These are phyloP conservation scores for Endoconidiophora polonica DNA, from an alignment of 2,329 filamentous ascomycete species.

Conservation along the genomic window DNA sequence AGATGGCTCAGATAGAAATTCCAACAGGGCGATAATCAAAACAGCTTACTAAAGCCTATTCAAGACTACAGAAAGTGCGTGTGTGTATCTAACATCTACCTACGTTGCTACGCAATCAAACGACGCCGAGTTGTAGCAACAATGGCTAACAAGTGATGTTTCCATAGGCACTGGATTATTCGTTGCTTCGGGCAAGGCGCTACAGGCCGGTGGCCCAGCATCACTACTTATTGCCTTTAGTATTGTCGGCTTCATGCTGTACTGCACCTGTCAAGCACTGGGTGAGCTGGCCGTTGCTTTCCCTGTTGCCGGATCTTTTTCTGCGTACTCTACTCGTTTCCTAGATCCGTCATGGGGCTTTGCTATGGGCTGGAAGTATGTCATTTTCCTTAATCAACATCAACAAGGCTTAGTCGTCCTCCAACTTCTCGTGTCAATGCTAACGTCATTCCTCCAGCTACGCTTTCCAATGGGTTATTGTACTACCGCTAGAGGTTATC, in stretches of 20 bases:
- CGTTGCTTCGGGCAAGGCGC: slow-evolving; percentile 59
- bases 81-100: no score
- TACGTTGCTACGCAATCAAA: no score
- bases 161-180: slow-evolving; percentile 61
- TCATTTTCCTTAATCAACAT: slow-evolving; percentile 13
- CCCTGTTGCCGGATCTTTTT: slow-evolving; percentile 82
- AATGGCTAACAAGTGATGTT: slow-evolving; percentile 7
- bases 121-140: not conserved
- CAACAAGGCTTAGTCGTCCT: no score
- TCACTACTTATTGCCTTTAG: slow-evolving; percentile 61
- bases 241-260: slow-evolving; percentile 74
- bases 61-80: no score
- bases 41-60: no score
- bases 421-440: not conserved
- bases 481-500: slow-evolving; percentile 72
- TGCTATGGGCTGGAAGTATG: slow-evolving; percentile 84
- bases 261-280: slow-evolving; percentile 78
- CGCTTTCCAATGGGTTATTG: slow-evolving; percentile 71
- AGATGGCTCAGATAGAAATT: no score
- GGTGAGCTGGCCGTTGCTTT: slow-evolving; percentile 85
- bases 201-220: slow-evolving; percentile 59
- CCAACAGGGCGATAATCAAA: no score
- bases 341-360: slow-evolving; percentile 90
- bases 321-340: slow-evolving; percentile 81
- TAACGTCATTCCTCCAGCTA: slow-evolving; percentile 36